Base-by-base conservation (phyloP, 495 filamentous ascomycete genomes). In the Ascodesmis nigricans region DNA sequence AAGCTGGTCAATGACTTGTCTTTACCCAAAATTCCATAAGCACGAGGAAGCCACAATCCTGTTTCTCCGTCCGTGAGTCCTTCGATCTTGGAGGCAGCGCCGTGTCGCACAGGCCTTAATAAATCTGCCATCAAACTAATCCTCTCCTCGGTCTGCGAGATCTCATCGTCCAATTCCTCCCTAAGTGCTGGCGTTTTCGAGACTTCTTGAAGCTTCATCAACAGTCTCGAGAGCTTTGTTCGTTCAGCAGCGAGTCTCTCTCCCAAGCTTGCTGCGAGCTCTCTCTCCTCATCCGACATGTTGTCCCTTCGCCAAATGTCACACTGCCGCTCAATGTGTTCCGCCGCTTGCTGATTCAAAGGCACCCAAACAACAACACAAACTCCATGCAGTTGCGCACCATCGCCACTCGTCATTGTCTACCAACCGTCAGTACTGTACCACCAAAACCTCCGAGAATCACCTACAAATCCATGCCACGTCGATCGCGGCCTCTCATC, bases 111-210 rank as follows among this genome's bases (percentile, higher is more conserved):
- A 13, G 87, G 87, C 35, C 87, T 69, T 38, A 97, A 59, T 44
- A 95, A 70, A 58, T 95, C 87, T 5, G 84, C 78, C 87, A 97
- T 97, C 20, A 97, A 58, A 21, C 70, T 69, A 44, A 97, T 97
- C 57, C 91, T 93, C 60, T 97, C 87, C 53, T 97, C 87, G 11
- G 91, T 82, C 8, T 78, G 69, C 51, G 83, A 83, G 50, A 97
- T 97, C 37, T 91, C 71, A 30, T 95, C 87, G 53, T 93, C 87
- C 28, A 95, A 58, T 14, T 61, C 56, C 45, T 97, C 87, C 43
- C 87, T 66, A 28, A 70, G 76, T 9, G 67, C 65, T 2, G 80
- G 83, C 0, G 78, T 83, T 1, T 80, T 87, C 4, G 69, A 67
- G 3, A 78, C 66, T 4, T 66, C 70, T 1, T 82, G 81, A 28